A percentile compares a stretch with the other conserved stretches of the same genome.
These are phyloP conservation scores for Coemansia sp. DNA, from an alignment of 192 early-diverging fungal genomes.

Conservation along the genomic window DNA sequence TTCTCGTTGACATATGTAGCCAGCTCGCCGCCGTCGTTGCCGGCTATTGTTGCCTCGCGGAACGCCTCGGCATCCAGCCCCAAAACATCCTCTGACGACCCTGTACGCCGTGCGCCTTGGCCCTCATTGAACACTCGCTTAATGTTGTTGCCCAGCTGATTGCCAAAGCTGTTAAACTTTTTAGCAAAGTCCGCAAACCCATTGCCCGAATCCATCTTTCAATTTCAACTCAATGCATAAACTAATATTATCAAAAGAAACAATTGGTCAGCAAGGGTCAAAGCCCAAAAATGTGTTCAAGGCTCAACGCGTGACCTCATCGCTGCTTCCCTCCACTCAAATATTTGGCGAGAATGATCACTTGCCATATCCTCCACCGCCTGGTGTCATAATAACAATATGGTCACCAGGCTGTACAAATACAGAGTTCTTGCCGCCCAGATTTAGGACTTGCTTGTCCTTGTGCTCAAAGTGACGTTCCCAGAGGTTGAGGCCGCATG, in stretches of 20 bases:
- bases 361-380: constrained; percentile 80
- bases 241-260: neutral
- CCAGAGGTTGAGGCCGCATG: constrained; percentile 76
- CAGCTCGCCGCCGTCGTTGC: constrained; percentile 56
- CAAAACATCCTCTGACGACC: constrained; percentile 48
- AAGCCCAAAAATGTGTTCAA: too few relatives aligned
- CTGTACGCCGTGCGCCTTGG: constrained; percentile 14
- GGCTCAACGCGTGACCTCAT: constrained; percentile 2
- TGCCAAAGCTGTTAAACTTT: constrained; percentile 50
- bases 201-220: constrained; percentile 15
- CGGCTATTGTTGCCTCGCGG: constrained; percentile 52
- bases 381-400: constrained; percentile 84
- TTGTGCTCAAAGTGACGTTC: constrained; percentile 48
- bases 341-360: neutral
- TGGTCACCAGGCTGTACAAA: constrained; percentile 76
- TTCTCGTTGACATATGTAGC: constrained; percentile 53
- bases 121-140: constrained; percentile 48
- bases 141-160: constrained; percentile 48
- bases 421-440: constrained; percentile 89
- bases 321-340: neutral
- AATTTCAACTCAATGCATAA: neutral
- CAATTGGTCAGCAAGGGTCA: too few relatives aligned
- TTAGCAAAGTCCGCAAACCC: constrained; percentile 54
- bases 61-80: constrained; percentile 53
- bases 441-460: constrained; percentile 55